Base-by-base conservation (phyloP, 257 asterid species). In the Buddleja alternifolia region DNA sequence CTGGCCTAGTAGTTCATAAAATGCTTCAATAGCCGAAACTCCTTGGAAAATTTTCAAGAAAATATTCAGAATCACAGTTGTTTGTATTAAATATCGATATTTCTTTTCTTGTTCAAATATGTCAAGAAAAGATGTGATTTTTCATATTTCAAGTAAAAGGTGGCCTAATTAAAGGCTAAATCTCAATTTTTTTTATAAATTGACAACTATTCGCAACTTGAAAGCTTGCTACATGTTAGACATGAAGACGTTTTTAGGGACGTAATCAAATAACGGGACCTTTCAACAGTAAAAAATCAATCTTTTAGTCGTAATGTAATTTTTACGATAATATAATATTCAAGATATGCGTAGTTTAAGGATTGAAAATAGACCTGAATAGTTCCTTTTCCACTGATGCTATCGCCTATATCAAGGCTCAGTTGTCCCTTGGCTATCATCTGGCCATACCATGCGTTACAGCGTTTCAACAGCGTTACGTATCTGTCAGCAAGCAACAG, bases 321-420 rank as follows among this genome's bases (percentile, higher is more conserved):
- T 14, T 41, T 0, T n/a, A 48, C 8, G 10, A 29, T 7, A 8
- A 34, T n/a, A 29, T 58, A 42, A 20, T 69, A n/a, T n/a, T 15
- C 19, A 46, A 42, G 7, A 6, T 12, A n/a, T 10, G 12, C 54
- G 44, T 21, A 19, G 12, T 59, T n/a, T 15, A 36, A 46, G 64
- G 45, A 40, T 48, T 20, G 40, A 0, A 19, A 44, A 6, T 5
- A n/a, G 25, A 88, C 97, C 97, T 91, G 97, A 65, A 91, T 91
- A 21, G 90, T 91, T 62, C 97, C 97, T 82, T 91, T 91, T 76
- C 97, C 97, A 4, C 85, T 88, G 65, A 91, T 91, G 87, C 95
- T 91, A 74, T 88, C 95, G 4, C 97, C 97, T 83, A 91, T 73
- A 55, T 91, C 96, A 4, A 86, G 82, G 78, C 93, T 91, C 21